A percentile compares a stretch with the other conserved stretches of the same genome.
phyloP scores from a whole-genome alignment of 2,329 filamentous ascomycete species.

The Paecilomyces formosus region DNA sequence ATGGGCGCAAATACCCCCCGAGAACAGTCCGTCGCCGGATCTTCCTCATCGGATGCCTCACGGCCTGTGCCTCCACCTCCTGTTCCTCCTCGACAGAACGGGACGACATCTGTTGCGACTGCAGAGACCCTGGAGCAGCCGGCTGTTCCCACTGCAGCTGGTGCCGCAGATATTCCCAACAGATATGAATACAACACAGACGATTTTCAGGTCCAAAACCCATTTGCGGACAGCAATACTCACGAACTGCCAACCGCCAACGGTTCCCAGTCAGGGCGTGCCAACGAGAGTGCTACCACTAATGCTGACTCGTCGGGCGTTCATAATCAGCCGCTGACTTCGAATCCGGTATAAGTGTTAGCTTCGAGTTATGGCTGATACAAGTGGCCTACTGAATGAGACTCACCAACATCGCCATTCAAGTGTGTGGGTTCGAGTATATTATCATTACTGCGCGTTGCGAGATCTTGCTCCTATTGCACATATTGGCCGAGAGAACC shows the following conservation, averaged over 20 bases:
- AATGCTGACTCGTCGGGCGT: background rate
- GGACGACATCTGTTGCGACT: conserved; percentile 9
- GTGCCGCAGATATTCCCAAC: conserved; percentile 3
- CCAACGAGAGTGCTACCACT: background rate
- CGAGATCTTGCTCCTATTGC: background rate
- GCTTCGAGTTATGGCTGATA: background rate
- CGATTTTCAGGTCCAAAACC: conserved; percentile 34
- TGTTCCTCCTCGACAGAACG: conserved; percentile 8
- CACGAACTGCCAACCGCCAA: background rate
- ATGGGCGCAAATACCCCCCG: conserved; percentile 4
- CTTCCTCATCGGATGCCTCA: conserved; percentile 8
- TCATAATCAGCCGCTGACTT: background rate
- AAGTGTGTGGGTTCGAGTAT: background rate
- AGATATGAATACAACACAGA: conserved; percentile 30
- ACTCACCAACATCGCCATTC: background rate
- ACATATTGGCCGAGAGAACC: background rate
- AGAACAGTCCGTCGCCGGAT: background rate
- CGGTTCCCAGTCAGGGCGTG: background rate
- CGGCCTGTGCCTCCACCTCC: conserved; percentile 10
- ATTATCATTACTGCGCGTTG: background rate
- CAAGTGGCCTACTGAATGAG: background rate
- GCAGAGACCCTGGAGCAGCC: conserved; percentile 4
- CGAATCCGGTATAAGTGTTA: background rate
- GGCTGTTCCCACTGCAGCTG: conserved; percentile 7
- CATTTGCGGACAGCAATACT: conserved; percentile 29